These are phyloP conservation scores for Mycena metata DNA, from an alignment of 768 basidiomycete species.

Conservation along the genomic window DNA sequence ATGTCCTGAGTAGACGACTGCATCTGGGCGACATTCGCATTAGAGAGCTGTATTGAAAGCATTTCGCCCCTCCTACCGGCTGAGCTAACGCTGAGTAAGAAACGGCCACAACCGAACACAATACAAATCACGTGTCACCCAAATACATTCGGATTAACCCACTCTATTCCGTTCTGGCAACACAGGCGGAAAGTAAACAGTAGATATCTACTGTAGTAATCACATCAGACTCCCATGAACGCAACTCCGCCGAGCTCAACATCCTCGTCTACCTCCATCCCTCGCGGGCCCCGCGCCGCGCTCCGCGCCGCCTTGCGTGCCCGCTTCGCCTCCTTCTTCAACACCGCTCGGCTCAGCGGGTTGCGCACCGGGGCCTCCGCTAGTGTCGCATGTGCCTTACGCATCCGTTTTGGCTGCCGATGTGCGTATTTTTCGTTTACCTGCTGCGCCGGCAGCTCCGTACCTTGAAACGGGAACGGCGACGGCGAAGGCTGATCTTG, in stretches of 20 bases:
- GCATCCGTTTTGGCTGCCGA: slow-evolving; percentile 69
- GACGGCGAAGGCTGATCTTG: slow-evolving; percentile 35
- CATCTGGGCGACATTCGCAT: slow-evolving; percentile 25
- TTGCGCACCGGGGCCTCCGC: slow-evolving; percentile 65
- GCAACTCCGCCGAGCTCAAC: slow-evolving; percentile 58
- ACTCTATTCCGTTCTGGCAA: no score
- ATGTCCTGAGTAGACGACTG: slow-evolving; percentile 19
- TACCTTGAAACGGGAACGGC: slow-evolving; percentile 24
- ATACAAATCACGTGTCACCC: no score
- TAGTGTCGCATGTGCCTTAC: slow-evolving; percentile 65
- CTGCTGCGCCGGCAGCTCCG: slow-evolving; percentile 37
- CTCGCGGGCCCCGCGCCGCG: slow-evolving; percentile 37
- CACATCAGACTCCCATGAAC: slow-evolving; percentile 53
- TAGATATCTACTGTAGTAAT: no score
- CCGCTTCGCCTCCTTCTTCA: slow-evolving; percentile 77
- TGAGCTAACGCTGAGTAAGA: no score
- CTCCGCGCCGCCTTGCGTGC: slow-evolving; percentile 65
- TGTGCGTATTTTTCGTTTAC: slow-evolving; percentile 46
- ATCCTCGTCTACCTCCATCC: slow-evolving; percentile 61
- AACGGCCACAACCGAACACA: no score
- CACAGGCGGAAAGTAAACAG: no score
- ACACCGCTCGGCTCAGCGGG: slow-evolving; percentile 68
- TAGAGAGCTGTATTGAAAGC: slow-evolving; percentile 15
- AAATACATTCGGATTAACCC: no score
- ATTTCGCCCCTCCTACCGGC: slow-evolving; percentile 1